Evolutionary conservation across 2,329 filamentous ascomycete species (phyloP).

Genomic region (Blastomyces parvus): DNA sequence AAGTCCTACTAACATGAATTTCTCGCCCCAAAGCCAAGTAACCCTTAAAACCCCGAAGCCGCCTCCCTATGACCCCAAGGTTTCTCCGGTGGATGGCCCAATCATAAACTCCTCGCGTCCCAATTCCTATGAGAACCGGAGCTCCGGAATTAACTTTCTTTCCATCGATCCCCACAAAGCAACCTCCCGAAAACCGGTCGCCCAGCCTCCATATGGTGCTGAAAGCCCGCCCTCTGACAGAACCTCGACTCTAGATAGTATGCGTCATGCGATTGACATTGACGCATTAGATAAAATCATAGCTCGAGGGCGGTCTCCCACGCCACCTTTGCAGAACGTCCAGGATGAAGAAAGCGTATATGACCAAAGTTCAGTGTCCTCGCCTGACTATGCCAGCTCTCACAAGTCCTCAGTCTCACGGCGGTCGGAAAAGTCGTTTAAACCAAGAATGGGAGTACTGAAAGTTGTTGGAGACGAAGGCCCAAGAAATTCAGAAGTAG

Average conservation of each 20-base stretch:
- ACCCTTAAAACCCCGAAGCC: constrained; percentile 9
- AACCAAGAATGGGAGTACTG: constrained; percentile 67
- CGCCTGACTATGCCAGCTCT: constrained; percentile 71
- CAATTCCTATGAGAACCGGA: constrained; percentile 9
- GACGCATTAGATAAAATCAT: constrained; percentile 43
- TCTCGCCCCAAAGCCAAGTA: constrained; percentile 14
- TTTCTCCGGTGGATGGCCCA: neutral
- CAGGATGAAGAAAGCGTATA: constrained; percentile 41
- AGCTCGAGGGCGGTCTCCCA: constrained; percentile 16
- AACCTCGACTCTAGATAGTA: constrained; percentile 34
- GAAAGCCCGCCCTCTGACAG: constrained; percentile 21
- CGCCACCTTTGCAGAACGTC: neutral
- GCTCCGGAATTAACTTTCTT: neutral
- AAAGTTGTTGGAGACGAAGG: constrained; percentile 60
- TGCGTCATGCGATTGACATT: constrained; percentile 38
- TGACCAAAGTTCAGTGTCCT: constrained; percentile 53
- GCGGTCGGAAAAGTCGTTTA: constrained; percentile 36
- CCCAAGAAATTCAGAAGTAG: constrained; percentile 35
- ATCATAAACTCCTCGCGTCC: constrained; percentile 3
- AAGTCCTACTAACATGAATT: constrained; percentile 25
- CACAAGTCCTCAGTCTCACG: constrained; percentile 43
- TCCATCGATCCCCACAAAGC: constrained; percentile 7
- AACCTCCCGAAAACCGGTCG: constrained; percentile 43
- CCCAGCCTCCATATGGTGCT: constrained; percentile 17
- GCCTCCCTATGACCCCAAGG: neutral